phyloP scores from a whole-genome alignment of 441 rosid species.

The Hura crepitans region DNA sequence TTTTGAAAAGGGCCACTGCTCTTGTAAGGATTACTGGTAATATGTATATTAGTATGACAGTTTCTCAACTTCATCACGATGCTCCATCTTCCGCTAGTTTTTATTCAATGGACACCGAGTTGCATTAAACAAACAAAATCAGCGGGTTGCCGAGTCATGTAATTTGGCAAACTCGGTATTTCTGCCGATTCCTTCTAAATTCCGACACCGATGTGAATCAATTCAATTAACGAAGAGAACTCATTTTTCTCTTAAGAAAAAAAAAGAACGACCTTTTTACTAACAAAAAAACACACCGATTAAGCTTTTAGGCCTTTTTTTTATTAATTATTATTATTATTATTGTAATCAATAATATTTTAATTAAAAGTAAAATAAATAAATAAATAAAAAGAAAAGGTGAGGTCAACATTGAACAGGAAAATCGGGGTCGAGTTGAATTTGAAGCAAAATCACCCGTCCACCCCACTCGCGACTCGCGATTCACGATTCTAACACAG shows the following conservation, averaged over 20 bases:
- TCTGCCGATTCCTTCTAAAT: not conserved
- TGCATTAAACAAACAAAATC: not conserved
- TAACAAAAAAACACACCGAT: not conserved
- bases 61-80: too few species aligned
- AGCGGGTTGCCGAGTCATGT: conserved; percentile 1
- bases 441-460: conserved; percentile 1
- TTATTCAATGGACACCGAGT: too few species aligned
- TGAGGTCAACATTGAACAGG: not conserved
- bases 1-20: conserved; percentile 36
- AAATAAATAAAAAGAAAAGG: not conserved
- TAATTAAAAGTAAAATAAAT: not conserved
- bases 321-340: too few species aligned
- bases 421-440: conserved; percentile 14
- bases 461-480: conserved; percentile 9
- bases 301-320: too few species aligned
- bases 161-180: not conserved
- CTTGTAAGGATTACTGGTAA: conserved; percentile 43
- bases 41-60: too few species aligned
- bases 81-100: too few species aligned
- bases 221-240: too few species aligned
- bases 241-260: too few species aligned
- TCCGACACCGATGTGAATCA: too few species aligned
- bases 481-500: conserved; percentile 25
- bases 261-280: not conserved
- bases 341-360: too few species aligned